These are phyloP conservation scores for Globisporangium carolinianum DNA, from an alignment of 352 stramenopile species.

Conservation along the genomic window DNA sequence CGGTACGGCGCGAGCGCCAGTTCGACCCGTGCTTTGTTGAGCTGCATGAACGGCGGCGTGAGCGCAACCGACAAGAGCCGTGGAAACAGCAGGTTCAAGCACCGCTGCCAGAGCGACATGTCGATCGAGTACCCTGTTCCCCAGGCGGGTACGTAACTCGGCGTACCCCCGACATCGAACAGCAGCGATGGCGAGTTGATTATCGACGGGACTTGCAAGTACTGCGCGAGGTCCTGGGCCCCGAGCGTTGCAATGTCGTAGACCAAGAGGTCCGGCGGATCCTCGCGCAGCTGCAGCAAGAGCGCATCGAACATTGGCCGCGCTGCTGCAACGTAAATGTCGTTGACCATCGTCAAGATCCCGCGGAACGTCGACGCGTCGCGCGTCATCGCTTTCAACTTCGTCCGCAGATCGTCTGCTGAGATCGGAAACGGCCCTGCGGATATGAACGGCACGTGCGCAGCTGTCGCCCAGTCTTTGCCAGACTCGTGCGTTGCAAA, in stretches of 20 bases:
- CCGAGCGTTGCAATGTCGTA: slow-evolving; percentile 80
- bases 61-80: slow-evolving; percentile 74
- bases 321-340: slow-evolving; percentile 75
- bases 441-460: slow-evolving; percentile 57
- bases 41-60: slow-evolving; percentile 85
- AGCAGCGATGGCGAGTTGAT: slow-evolving; percentile 84
- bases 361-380: slow-evolving; percentile 80
- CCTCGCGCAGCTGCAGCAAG: slow-evolving; percentile 32
- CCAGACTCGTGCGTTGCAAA: slow-evolving; percentile 83
- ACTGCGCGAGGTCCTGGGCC: slow-evolving; percentile 71
- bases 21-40: slow-evolving; percentile 84
- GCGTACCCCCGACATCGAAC: slow-evolving; percentile 66
- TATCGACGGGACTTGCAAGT: slow-evolving; percentile 65
- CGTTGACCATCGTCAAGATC: slow-evolving; percentile 86
- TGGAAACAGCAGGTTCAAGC: slow-evolving; percentile 88
- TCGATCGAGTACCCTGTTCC: slow-evolving; percentile 71
- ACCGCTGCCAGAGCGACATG: slow-evolving; percentile 87
- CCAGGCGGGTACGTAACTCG: slow-evolving; percentile 80
- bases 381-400: slow-evolving; percentile 72
- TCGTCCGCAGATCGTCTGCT: slow-evolving; percentile 55
- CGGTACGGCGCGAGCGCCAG: slow-evolving; percentile 62
- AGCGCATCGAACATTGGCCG: slow-evolving; percentile 77
- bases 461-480: slow-evolving; percentile 46
- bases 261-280: slow-evolving; percentile 61
- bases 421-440: slow-evolving; percentile 70